These are phyloP conservation scores for Rhododendron ovatum DNA, from an alignment of 148 eudicot species.

Conservation along the genomic window DNA sequence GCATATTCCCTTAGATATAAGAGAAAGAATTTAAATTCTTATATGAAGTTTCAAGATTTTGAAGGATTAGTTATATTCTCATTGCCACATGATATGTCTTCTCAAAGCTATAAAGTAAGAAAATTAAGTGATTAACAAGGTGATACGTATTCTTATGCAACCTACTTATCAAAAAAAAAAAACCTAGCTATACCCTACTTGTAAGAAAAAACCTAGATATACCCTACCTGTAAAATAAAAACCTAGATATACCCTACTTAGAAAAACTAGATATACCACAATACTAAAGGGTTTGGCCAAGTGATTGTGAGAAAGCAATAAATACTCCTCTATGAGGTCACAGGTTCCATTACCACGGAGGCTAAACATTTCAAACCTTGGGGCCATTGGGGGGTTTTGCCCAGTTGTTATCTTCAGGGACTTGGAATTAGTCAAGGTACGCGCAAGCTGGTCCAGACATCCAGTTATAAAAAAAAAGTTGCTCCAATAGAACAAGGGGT, in stretches of 20 bases:
- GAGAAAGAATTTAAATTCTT: background rate
- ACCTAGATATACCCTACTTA: no score
- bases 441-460: background rate
- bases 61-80: background rate
- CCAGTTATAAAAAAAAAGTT: no score
- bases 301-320: no score
- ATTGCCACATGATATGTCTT: background rate
- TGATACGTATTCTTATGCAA: background rate
- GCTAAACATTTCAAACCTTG: no score
- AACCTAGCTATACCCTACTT: background rate
- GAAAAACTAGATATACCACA: no score
- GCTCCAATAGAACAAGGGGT: background rate
- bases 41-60: background rate
- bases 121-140: background rate
- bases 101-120: background rate
- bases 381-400: no score
- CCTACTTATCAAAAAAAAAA: no score
- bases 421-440: no score
- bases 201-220: background rate
- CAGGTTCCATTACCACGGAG: no score
- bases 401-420: no score
- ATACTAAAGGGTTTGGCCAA: no score
- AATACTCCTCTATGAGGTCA: no score
- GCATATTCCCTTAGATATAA: background rate
- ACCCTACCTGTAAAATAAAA: background rate